Evolutionary conservation across 345 rosid species (phyloP).

Genomic region (Camelina neglecta): DNA sequence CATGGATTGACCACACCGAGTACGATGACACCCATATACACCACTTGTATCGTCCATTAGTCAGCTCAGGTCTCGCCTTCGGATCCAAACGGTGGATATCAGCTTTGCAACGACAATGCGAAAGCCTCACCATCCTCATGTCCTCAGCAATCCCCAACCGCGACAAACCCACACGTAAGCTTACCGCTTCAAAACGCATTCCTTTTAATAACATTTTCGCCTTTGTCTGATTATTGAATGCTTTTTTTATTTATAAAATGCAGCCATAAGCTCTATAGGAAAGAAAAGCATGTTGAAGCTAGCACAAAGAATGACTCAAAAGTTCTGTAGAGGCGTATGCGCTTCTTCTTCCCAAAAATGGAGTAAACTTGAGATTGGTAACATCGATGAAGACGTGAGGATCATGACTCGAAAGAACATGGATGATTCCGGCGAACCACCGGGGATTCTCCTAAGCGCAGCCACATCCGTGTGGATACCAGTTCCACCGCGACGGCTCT

Average conservation of each 20-base stretch:
- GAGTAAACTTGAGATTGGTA: slow-evolving; percentile 72
- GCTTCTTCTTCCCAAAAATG: slow-evolving; percentile 82
- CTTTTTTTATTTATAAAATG: neutral
- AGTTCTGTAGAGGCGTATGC: slow-evolving; percentile 90
- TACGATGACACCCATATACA: slow-evolving; percentile 79
- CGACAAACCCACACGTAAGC: slow-evolving; percentile 36
- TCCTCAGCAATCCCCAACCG: slow-evolving; percentile 57
- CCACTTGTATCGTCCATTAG: slow-evolving; percentile 65
- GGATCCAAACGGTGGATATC: slow-evolving; percentile 92
- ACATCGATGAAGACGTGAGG: slow-evolving; percentile 83
- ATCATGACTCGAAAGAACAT: slow-evolving; percentile 89
- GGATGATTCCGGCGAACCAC: slow-evolving; percentile 94
- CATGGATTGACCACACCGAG: slow-evolving; percentile 94
- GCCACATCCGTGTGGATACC: slow-evolving; percentile 97
- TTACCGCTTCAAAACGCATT: slow-evolving; percentile 1
- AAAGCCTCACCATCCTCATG: slow-evolving; percentile 89
- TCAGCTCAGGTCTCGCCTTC: slow-evolving; percentile 79
- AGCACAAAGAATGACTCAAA: slow-evolving; percentile 88
- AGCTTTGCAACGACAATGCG: slow-evolving; percentile 84
- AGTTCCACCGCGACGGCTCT: slow-evolving; percentile 64
- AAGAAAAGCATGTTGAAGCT: slow-evolving; percentile 89
- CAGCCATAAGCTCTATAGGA: slow-evolving; percentile 55
- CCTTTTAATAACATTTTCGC: neutral
- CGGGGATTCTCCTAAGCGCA: slow-evolving; percentile 88
- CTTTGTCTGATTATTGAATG: neutral